phyloP scores from a whole-genome alignment of 208 protist genomes.

The Leishmania lainsoni region DNA sequence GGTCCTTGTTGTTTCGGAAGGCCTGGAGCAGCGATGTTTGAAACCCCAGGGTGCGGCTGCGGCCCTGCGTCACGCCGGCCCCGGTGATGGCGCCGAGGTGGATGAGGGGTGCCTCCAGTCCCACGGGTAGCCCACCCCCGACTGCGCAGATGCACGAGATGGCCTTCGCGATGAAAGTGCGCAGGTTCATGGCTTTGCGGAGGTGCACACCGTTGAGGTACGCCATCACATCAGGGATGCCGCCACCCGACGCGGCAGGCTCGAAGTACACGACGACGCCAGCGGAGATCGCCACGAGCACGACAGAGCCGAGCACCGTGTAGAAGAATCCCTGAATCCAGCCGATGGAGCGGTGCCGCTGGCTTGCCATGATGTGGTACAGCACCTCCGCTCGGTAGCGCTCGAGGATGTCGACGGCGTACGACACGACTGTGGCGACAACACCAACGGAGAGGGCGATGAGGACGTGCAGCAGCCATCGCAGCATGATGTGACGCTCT shows the following conservation, averaged over 20 bases:
- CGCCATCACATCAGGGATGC: conserved; percentile 92
- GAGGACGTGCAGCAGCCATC: conserved; percentile 85
- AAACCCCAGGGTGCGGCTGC: conserved; percentile 83
- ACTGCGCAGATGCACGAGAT: conserved; percentile 92
- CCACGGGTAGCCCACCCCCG: conserved; percentile 88
- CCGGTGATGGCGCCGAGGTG: conserved; percentile 95
- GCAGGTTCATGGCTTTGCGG: conserved; percentile 86
- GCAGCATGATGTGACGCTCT: conserved; percentile 61
- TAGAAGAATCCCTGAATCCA: conserved; percentile 49
- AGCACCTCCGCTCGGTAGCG: conserved; percentile 52
- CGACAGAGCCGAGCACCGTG: conserved; percentile 47
- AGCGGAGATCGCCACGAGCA: conserved; percentile 54
- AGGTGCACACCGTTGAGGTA: conserved; percentile 94
- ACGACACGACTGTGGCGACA: conserved; percentile 72
- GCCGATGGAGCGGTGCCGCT: conserved; percentile 28
- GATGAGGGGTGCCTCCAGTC: conserved; percentile 96
- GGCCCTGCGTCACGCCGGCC: conserved; percentile 92
- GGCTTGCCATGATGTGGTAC: conserved; percentile 37
- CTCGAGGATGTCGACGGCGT: conserved; percentile 68
- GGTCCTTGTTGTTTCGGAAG: conserved; percentile 93
- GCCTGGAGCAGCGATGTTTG: conserved; percentile 75
- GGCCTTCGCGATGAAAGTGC: conserved; percentile 85
- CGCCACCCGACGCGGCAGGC: conserved; percentile 80
- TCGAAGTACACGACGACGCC: conserved; percentile 85
- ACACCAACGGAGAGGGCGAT: conserved; percentile 84